Percentiles rank a stretch among this genome's conserved stretches.
Conservation (phyloP, 1,284 basidiomycete species). For the Grifola frondosa region DNA sequence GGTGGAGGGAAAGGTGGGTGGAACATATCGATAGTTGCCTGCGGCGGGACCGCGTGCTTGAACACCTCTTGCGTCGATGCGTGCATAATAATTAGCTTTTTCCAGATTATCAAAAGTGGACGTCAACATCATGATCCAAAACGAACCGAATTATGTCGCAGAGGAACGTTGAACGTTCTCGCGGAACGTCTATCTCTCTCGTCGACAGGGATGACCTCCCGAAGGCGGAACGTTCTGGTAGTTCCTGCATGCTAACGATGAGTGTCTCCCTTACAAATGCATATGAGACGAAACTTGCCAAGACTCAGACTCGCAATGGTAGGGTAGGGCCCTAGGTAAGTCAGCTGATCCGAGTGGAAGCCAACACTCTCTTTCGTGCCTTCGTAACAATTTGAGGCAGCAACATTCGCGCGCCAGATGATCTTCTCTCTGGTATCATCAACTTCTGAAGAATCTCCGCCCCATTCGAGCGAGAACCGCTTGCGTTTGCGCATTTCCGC, state of each 20-base stretch:
- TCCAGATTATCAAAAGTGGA: constrained; percentile 4
- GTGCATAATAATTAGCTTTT: constrained; percentile 86
- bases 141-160: constrained; percentile 80
- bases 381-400: constrained; percentile 88
- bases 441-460: constrained; percentile 36
- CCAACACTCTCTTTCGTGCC: constrained; percentile 85
- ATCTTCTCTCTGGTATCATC: constrained; percentile 33
- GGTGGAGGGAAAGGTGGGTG: constrained; percentile 57
- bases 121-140: too few species aligned
- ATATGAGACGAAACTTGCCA: constrained; percentile 48
- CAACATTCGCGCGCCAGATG: constrained; percentile 86
- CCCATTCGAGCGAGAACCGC: constrained; percentile 77
- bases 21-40: constrained; percentile 74
- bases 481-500: constrained; percentile 61
- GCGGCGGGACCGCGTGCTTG: constrained; percentile 82
- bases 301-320: constrained; percentile 93
- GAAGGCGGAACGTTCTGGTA: constrained; percentile 71
- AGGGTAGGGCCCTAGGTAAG: constrained; percentile 86
- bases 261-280: too few species aligned
- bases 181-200: constrained; percentile 55
- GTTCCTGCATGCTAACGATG: too few species aligned
- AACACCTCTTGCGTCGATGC: constrained; percentile 87
- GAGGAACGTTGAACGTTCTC: constrained; percentile 80
- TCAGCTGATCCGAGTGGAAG: constrained; percentile 77
- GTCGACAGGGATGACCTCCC: constrained; percentile 67